Base-by-base conservation (phyloP, 2,329 filamentous ascomycete species). In the Sporothrix inflata region DNA sequence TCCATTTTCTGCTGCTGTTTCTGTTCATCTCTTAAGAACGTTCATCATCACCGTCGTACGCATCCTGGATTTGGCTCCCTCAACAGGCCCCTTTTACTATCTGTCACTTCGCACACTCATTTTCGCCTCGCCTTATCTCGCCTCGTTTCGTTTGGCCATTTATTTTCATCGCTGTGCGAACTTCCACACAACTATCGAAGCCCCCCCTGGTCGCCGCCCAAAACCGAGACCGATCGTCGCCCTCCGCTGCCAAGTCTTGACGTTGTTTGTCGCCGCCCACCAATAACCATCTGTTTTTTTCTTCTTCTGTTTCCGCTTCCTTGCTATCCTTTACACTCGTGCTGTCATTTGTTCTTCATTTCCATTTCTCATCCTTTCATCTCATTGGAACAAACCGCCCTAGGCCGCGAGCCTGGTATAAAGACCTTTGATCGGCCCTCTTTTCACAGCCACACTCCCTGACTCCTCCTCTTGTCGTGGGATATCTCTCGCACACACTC, bases 401-500 rank as follows among this genome's bases (percentile, higher is more conserved):
- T 27, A 65, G 60, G 60, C 60, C 60, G 60, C 60, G 38, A 65
- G 60, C 60, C 60, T 65, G 60, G 38, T 65, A 27, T 24, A 45
- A 27, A 8, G 60, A 63, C 21, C 14, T 63, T 45, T 27, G 60
- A 45, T 19, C 60, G 60, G 60, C 60, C 57, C 60, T 65, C 38
- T 65, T 27, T 60, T 60, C 60, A 65, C 60, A 65, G 60, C 57
- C 57, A 63, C 57, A 63, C 57, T 63, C 34, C 57, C 38, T 42
- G 34, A 42, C 57, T 63, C 57, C 57, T 63, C n/a, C 38, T 63
- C 57, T 34, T 42, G 57, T 42, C 19, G 34, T 42, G 57, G 38
- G 57, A 63, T 24, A 63, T 24, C 38, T 9, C 45, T 42, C 60
- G 40, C 60, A 65, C 60, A 45, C 60, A 65, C 60, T 5, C 11